phyloP scores from a whole-genome alignment of 768 basidiomycete species.

The Gautieria morchelliformis region DNA sequence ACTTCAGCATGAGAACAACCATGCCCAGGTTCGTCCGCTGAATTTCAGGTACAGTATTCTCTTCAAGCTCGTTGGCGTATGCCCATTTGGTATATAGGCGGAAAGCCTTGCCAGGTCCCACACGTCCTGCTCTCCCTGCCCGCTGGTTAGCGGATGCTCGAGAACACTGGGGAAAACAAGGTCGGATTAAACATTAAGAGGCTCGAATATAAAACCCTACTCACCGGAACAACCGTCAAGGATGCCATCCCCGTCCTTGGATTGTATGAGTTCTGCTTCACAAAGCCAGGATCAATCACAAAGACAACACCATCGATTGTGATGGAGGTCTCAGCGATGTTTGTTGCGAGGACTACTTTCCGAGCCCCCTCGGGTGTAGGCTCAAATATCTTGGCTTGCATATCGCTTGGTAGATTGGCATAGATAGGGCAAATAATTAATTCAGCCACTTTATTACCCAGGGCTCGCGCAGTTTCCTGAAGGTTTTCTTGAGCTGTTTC shows the following conservation, averaged over 20 bases:
- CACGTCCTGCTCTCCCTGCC: slow-evolving; percentile 94
- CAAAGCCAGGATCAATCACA: slow-evolving; percentile 98
- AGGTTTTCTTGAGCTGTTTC: slow-evolving; percentile 95
- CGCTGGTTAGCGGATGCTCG: slow-evolving; percentile 95
- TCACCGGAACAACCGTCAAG: slow-evolving; percentile 86
- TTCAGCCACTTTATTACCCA: slow-evolving; percentile 94
- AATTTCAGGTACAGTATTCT: slow-evolving; percentile 97
- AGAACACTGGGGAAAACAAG: slow-evolving; percentile 55
- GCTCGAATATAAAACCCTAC: slow-evolving; percentile 20
- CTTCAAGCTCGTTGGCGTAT: slow-evolving; percentile 88
- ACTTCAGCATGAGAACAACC: slow-evolving; percentile 92
- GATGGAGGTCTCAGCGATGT: slow-evolving; percentile 99
- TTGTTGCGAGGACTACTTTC: slow-evolving; percentile 96
- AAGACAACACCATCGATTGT: slow-evolving; percentile 99
- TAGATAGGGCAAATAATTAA: slow-evolving; percentile 96
- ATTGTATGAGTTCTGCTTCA: slow-evolving; percentile 99
- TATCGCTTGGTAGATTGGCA: slow-evolving; percentile 96
- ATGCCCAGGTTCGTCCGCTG: slow-evolving; percentile 96
- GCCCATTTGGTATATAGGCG: slow-evolving; percentile 99
- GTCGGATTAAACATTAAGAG: slow-evolving; percentile 1
- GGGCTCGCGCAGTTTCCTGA: slow-evolving; percentile 86
- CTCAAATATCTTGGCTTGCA: slow-evolving; percentile 99
- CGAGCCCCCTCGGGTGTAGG: slow-evolving; percentile 94
- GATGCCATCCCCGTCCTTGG: slow-evolving; percentile 98
- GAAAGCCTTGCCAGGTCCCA: slow-evolving; percentile 97